Base-by-base conservation (phyloP, 1,139 yeast species). In the Suhomyces maxii region DNA sequence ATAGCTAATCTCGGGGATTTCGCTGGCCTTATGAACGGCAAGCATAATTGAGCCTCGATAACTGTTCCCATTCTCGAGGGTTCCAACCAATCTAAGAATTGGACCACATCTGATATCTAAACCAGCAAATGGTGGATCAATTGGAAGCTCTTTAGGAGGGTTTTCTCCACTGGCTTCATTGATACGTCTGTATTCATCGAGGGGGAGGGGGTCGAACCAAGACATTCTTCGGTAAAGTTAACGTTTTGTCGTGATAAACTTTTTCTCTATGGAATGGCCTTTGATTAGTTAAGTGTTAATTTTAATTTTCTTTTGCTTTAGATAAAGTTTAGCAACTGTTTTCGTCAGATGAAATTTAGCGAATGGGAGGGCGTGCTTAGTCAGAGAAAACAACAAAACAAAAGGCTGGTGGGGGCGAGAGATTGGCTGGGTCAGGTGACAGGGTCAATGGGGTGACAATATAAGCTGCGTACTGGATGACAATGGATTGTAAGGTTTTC, bases 81-180 rank as follows among this genome's bases (percentile, higher is more conserved):
- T 79, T 5, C 87, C 90, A 47, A 81, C 69, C 46, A 85, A 77
- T 49, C 93, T 73, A 48, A 90, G 67, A 34, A 84, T 71, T 0
- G 97, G 97, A 1, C 97, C 97, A 61, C 93, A 86, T 51, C 76
- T 70, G 41, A 84, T 72, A 43, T 79, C 73, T 28, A 52, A 35
- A 13, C 59, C 69, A 7, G 61, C 67, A 31, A 68, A 50, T 18
- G 64, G 63, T 11, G 62, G 63, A 4, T 60, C 59, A 11, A 40
- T 48, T 1, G 76, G 76, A 34, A 58, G 52, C 23, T 56, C 53
- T 9, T 57, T 56, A 7, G 75, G 73, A 4, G 63, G 62, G 26
- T 59, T 53, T 37, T 56, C 57, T 8, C 65, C 63, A 36, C 59
- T 48, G 12, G 48, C 37, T 42, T 63, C 55, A 47, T 69, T 69